Percentiles rank a stretch among this genome's conserved stretches.
phyloP scores from a whole-genome alignment of 768 basidiomycete genomes.

The Tremella fuciformis region DNA sequence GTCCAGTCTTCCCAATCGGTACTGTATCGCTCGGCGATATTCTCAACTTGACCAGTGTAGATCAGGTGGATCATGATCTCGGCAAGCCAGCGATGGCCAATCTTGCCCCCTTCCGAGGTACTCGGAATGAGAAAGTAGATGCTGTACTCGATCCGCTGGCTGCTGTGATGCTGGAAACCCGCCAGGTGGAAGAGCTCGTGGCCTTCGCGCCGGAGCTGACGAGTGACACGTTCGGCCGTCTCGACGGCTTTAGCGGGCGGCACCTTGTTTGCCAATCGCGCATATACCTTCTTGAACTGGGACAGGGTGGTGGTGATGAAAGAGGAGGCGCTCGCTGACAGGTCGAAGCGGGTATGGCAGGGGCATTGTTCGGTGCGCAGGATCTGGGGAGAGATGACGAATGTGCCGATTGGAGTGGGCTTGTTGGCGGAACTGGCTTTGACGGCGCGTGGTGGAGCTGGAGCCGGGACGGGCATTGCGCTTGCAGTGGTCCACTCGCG shows the following conservation, averaged over 20 bases:
- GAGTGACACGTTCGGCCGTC: slow-evolving; percentile 4
- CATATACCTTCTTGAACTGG: neutral
- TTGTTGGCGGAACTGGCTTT: too few species aligned
- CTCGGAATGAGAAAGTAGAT: slow-evolving; percentile 24
- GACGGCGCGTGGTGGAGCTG: too few species aligned
- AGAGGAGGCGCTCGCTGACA: too few species aligned
- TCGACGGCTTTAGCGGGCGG: neutral
- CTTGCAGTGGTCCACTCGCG: too few species aligned
- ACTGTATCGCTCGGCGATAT: slow-evolving; percentile 12
- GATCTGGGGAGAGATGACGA: too few species aligned
- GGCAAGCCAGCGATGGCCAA: slow-evolving; percentile 20
- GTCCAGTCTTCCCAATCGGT: slow-evolving; percentile 30
- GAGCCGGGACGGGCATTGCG: too few species aligned
- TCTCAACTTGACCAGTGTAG: slow-evolving; percentile 8
- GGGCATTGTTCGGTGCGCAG: too few species aligned
- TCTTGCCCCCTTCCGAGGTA: neutral
- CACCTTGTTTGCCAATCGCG: neutral
- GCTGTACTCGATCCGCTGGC: slow-evolving; percentile 10
- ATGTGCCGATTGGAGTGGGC: too few species aligned
- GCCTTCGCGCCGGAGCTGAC: slow-evolving; percentile 12
- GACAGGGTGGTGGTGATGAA: neutral
- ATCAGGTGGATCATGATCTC: slow-evolving; percentile 19
- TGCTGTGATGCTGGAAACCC: neutral
- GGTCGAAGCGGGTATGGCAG: too few species aligned
- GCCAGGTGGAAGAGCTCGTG: slow-evolving; percentile 23